Evolutionary conservation across 192 early-diverging fungal species (phyloP).

Genomic region (Pilaira anomala): DNA sequence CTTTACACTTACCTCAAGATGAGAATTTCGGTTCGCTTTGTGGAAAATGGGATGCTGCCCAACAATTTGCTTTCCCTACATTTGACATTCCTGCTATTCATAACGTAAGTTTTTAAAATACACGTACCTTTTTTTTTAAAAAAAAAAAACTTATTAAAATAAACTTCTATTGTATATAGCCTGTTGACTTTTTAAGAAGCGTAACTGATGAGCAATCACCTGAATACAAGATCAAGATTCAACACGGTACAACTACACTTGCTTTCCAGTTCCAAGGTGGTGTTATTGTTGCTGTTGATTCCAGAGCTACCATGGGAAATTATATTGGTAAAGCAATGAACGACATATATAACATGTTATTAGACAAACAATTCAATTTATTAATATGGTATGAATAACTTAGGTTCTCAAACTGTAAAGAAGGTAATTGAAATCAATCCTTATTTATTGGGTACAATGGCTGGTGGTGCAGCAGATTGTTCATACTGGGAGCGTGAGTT

Average conservation of each 20-base stretch:
- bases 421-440: conserved; percentile 99
- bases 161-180: conserved; percentile 46
- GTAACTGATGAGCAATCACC: conserved; percentile 73
- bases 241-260: conserved; percentile 96
- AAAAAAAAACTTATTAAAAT: background rate
- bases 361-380: too few relatives aligned
- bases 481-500: conserved; percentile 98
- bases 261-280: conserved; percentile 96
- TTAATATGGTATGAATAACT: too few relatives aligned
- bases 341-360: background rate
- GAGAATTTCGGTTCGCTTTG: conserved; percentile 7
- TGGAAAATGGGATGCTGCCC: conserved; percentile 50
- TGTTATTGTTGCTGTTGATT: conserved; percentile 94
- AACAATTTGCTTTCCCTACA: conserved; percentile 48
- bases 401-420: conserved; percentile 93
- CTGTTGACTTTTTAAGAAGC: conserved; percentile 79
- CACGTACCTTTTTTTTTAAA: background rate
- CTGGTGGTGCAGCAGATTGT: conserved; percentile 99
- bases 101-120: conserved; percentile 39
- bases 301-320: conserved; percentile 87
- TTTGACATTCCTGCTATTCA: conserved; percentile 56
- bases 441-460: conserved; percentile 97
- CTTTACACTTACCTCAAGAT: conserved; percentile 24
- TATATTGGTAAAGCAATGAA: conserved; percentile 68
- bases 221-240: conserved; percentile 83